Conservation (phyloP, 192 early-diverging fungal species). For the Coemansia pectinata region DNA sequence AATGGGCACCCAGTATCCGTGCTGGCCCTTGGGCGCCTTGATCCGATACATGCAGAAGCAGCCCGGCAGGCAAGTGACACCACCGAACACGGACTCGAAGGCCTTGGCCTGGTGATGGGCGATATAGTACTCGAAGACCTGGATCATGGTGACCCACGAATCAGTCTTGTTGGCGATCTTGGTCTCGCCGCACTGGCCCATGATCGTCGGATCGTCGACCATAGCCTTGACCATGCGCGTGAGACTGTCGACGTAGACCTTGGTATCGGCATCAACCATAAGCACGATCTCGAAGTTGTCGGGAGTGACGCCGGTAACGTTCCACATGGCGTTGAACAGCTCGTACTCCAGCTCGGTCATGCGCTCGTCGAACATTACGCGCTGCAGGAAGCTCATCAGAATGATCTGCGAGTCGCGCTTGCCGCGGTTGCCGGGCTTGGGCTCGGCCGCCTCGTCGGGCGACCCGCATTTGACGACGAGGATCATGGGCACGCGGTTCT, state of each 20-base stretch:
- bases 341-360: slow-evolving; percentile 97
- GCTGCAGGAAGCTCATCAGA: slow-evolving; percentile 96
- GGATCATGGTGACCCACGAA: slow-evolving; percentile 98
- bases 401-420: slow-evolving; percentile 99
- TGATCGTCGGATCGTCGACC: slow-evolving; percentile 89
- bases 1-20: slow-evolving; percentile 89
- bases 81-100: slow-evolving; percentile 97
- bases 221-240: slow-evolving; percentile 95
- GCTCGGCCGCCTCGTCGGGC: slow-evolving; percentile 73
- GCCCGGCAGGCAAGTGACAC: slow-evolving; percentile 98
- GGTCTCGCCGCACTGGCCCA: slow-evolving; percentile 97
- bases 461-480: slow-evolving; percentile 94
- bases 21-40: slow-evolving; percentile 83
- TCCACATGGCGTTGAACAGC: slow-evolving; percentile 98
- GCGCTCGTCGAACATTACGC: slow-evolving; percentile 89
- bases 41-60: slow-evolving; percentile 99
- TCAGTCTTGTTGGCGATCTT: slow-evolving; percentile 90
- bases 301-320: slow-evolving; percentile 99
- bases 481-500: slow-evolving; percentile 89
- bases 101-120: slow-evolving; percentile 96
- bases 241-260: slow-evolving; percentile 87
- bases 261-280: slow-evolving; percentile 99
- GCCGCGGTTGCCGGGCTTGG: slow-evolving; percentile 89
- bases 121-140: slow-evolving; percentile 99
- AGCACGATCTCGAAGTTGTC: slow-evolving; percentile 96